Conservation (phyloP, 163 green algal species). For the Coccomyxa subellipsoidea region DNA sequence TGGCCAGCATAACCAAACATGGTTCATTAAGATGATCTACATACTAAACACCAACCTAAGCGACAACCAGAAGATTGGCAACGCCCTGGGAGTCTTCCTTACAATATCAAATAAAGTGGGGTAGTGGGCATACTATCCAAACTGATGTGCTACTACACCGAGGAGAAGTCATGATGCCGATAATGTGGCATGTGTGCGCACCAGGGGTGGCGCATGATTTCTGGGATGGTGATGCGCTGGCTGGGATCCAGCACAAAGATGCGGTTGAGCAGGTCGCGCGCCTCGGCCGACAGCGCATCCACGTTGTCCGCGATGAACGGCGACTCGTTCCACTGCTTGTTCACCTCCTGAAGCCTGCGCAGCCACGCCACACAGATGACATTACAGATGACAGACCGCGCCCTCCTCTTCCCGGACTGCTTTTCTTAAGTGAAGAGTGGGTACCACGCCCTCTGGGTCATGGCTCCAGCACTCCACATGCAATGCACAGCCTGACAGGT, state of each 20-base stretch:
- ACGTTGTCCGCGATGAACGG: constrained; percentile 22
- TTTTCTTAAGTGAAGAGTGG: no score
- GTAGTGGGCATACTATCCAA: neutral
- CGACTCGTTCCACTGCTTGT: constrained; percentile 21
- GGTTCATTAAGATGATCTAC: neutral
- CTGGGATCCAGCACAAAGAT: constrained; percentile 85
- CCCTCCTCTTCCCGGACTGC: no score
- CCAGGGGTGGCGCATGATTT: constrained; percentile 85
- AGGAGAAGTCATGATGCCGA: neutral
- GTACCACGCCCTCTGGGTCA: no score
- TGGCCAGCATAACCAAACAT: neutral
- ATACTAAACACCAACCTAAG: no score
- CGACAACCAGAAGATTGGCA: no score
- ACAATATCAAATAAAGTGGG: neutral
- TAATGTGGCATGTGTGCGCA: constrained; percentile 19
- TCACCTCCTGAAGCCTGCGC: constrained; percentile 30
- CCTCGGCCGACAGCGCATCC: constrained; percentile 52
- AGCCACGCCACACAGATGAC: neutral
- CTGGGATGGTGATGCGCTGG: constrained; percentile 61
- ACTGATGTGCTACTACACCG: neutral
- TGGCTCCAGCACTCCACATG: no score
- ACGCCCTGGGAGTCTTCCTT: no score
- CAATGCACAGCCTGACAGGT: no score
- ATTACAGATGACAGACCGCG: no score
- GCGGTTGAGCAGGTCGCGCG: constrained; percentile 75